Conservation (phyloP, 805 yeast species). For the Komagataella ulmi region DNA sequence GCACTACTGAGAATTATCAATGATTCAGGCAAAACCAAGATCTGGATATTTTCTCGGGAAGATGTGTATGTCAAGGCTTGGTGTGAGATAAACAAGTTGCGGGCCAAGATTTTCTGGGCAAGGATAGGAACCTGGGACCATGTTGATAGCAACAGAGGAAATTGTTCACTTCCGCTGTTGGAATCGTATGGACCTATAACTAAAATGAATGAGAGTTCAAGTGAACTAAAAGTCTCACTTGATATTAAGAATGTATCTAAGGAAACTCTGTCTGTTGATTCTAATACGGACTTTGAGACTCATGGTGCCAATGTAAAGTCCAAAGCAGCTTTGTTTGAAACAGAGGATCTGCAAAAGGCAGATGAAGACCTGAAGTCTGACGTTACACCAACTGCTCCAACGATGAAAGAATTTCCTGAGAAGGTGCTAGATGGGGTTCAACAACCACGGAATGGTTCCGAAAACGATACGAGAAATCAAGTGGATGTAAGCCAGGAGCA, state of each 20-base stretch:
- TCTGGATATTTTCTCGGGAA: slow-evolving; percentile 44
- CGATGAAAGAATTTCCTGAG: not conserved
- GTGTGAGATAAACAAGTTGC: slow-evolving; percentile 46
- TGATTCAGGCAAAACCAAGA: slow-evolving; percentile 24
- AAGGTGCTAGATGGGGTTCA: not conserved
- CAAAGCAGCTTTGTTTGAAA: not conserved
- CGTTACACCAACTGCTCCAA: not conserved
- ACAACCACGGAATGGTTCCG: not conserved
- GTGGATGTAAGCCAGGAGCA: not conserved
- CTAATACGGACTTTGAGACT: too few species aligned
- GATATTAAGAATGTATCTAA: not conserved
- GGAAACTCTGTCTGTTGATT: not conserved
- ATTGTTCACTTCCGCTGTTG: not conserved
- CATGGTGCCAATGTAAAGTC: too few species aligned
- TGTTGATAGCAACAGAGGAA: slow-evolving; percentile 5
- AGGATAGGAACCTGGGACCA: slow-evolving; percentile 69
- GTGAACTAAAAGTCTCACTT: not conserved
- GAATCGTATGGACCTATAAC: not conserved
- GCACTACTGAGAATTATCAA: slow-evolving; percentile 58
- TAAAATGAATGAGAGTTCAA: not conserved
- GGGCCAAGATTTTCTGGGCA: slow-evolving; percentile 74
- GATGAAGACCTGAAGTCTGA: not conserved
- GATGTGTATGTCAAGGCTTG: slow-evolving; percentile 32
- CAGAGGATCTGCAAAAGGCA: not conserved
- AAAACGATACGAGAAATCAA: not conserved